phyloP scores from a whole-genome alignment of 305 asterid species.

The Nicotiana rustica region DNA sequence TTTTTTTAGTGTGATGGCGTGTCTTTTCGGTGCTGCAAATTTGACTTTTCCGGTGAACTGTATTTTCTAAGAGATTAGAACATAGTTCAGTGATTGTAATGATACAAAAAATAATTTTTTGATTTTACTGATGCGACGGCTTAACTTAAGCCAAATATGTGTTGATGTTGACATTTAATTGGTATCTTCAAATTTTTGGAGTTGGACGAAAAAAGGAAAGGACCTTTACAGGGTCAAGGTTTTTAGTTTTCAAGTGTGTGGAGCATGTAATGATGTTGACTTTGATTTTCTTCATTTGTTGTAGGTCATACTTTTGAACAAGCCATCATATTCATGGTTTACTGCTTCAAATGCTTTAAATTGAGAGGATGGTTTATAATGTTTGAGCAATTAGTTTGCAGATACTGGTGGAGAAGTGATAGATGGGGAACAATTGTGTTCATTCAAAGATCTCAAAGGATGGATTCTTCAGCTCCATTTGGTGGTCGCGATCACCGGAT shows the following conservation, averaged over 20 bases:
- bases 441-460: conserved; percentile 44
- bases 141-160: not conserved
- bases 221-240: not conserved
- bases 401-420: not conserved
- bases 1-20: too few relatives aligned
- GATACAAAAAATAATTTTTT: too few relatives aligned
- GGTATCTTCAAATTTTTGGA: not conserved
- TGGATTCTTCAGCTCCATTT: conserved; percentile 45
- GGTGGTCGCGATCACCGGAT: conserved; percentile 49
- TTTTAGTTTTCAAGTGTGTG: not conserved
- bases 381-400: conserved; percentile 4
- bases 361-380: conserved; percentile 2
- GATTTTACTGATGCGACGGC: too few relatives aligned
- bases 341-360: conserved; percentile 3
- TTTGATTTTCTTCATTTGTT: not conserved
- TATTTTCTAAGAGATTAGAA: too few relatives aligned
- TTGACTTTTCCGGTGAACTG: too few relatives aligned
- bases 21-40: too few relatives aligned
- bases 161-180: not conserved
- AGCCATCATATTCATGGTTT: conserved; percentile 14
- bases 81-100: too few relatives aligned
- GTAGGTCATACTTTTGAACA: conserved; percentile 22
- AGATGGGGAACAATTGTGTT: conserved; percentile 67
- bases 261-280: not conserved
- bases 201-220: not conserved